Evolutionary conservation across 108 stramenopile genomes (phyloP), one percentile per base, ranked within the genome.

Genomic region (Bacterosira constricta): DNA sequence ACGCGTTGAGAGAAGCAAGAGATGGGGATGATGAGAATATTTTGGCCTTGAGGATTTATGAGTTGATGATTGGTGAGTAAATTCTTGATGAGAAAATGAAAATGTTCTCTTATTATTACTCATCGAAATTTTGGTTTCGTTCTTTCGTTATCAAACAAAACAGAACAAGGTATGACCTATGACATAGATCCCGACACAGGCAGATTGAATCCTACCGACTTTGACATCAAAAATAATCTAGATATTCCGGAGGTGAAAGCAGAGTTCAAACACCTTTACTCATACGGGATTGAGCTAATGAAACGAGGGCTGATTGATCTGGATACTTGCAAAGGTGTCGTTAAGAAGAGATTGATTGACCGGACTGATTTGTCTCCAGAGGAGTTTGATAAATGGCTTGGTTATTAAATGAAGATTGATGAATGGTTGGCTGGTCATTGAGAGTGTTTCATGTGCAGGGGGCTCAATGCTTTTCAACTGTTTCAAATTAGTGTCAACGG

Each of bases 371-470:
- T 81, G 66, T 69, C 73, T 21, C 90, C 87, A 0, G 85, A 86
- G 65, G 85, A 88, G 52, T 90, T 90, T 58, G 90, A 90, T 59
- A 49, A 45, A 23, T 90, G 90, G 90, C 55, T 90, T 27, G 90
- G 90, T 10, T 89, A 71, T 31, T 83, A 62, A 75, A 12, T 29
- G 13, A 64, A 44, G 21, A 12, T 25, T 10, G 23, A 29, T 18
- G 15, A n/a, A 27, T 26, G 30, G 44, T 18, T 3, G 44, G 18
- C 18, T 6, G 15, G 3, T 45, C 6, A 18, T 18, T 45, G 44
- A 2, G 8, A 6, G 44, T 45, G 3, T 45, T 45, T 3, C 3
- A 45, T 15, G 15, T 18, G 15, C 44, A 45, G 3, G 44, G 8
- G 2, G 44, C 15, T 45, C 3, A 8, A 45, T 18, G 44, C 44